Conservation (phyloP, 2,329 filamentous ascomycete genomes). For the Parafenestella ontariensis region DNA sequence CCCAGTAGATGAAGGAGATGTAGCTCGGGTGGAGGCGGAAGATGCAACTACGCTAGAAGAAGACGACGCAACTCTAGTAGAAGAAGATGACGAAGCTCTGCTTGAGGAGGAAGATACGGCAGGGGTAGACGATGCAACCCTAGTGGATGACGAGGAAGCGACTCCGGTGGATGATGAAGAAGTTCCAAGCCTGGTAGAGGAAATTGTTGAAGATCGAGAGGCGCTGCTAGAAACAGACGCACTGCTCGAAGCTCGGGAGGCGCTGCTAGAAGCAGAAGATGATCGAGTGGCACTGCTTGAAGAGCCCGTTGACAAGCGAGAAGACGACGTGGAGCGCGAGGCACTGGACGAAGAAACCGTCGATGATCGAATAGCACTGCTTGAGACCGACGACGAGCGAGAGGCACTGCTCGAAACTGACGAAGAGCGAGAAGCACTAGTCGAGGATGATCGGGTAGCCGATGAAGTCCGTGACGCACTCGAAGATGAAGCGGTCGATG, state of each 20-base stretch:
- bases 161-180: background rate
- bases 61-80: background rate
- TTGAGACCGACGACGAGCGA: background rate
- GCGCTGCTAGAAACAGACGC: background rate
- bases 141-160: background rate
- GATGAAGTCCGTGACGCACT: too few species aligned
- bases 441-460: too few species aligned
- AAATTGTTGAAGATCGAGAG: background rate
- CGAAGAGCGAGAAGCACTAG: background rate
- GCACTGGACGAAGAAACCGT: background rate
- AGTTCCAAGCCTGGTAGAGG: background rate
- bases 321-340: background rate
- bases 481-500: background rate
- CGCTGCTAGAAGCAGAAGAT: too few species aligned
- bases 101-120: background rate
- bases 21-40: background rate
- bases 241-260: too few species aligned
- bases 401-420: background rate
- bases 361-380: background rate
- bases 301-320: background rate
- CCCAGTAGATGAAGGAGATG: background rate
- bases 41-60: background rate
- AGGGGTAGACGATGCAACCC: background rate
- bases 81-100: background rate
- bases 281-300: background rate